phyloP scores from a whole-genome alignment of 2,329 filamentous ascomycete genomes.

The Colletotrichum coccodes region DNA sequence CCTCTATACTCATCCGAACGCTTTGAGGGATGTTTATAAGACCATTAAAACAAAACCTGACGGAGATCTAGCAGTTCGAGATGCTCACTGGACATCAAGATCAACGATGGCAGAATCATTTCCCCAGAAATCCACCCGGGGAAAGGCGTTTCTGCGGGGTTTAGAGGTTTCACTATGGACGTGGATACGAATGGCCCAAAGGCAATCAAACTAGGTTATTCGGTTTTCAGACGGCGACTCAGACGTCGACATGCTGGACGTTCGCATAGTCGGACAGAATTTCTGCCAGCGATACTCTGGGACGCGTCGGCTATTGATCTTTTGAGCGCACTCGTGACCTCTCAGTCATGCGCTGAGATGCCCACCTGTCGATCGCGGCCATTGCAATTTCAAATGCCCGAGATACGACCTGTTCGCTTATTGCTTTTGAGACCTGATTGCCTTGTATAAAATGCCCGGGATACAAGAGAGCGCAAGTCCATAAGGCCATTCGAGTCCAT shows the following conservation, averaged over 20 bases:
- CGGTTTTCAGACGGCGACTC: constrained; percentile 9
- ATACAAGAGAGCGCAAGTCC: not conserved
- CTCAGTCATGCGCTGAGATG: not conserved
- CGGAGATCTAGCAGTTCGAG: not conserved
- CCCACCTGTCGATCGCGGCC: not conserved
- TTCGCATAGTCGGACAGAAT: not conserved
- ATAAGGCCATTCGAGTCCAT: too few relatives aligned
- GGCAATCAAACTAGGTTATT: constrained; percentile 19
- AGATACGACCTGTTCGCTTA: not conserved
- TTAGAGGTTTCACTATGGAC: not conserved
- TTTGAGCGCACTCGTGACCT: not conserved
- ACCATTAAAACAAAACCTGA: not conserved
- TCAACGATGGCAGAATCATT: constrained; percentile 7
- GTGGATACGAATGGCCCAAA: not conserved
- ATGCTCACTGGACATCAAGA: constrained; percentile 9
- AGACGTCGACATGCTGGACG: not conserved
- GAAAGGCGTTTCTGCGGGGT: constrained; percentile 6
- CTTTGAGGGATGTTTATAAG: constrained; percentile 12
- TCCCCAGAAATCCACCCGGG: constrained; percentile 20
- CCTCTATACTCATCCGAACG: not conserved
- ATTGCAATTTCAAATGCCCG: not conserved
- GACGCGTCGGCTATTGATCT: not conserved
- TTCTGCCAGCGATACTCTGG: not conserved
- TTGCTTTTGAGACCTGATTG: not conserved
- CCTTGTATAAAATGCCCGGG: not conserved